These are phyloP conservation scores for Cryptococcus sp. DNA, from an alignment of 1,284 basidiomycete genomes.

Conservation along the genomic window DNA sequence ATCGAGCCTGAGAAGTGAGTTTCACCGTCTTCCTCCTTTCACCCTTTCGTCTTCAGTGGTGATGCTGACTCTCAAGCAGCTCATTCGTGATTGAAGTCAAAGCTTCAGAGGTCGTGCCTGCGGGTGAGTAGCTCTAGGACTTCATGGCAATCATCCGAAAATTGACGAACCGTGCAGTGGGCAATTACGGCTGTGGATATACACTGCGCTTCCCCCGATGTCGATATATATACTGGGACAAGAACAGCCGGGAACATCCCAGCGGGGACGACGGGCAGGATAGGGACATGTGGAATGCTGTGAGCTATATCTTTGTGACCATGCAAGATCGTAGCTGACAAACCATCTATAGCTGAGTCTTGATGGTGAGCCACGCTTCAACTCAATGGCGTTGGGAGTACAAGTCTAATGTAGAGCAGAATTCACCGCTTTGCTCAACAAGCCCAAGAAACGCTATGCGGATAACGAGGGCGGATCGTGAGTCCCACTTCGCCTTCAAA, in stretches of 20 bases:
- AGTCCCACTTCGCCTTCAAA: too few relatives aligned
- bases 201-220: constrained; percentile 81
- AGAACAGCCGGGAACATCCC: constrained; percentile 38
- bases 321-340: background rate
- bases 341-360: constrained; percentile 34
- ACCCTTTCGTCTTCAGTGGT: background rate
- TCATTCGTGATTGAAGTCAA: constrained; percentile 77
- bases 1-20: constrained; percentile 53
- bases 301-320: constrained; percentile 15
- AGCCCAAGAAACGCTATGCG: constrained; percentile 42
- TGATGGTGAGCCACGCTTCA: constrained; percentile 22
- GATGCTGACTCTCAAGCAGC: constrained; percentile 16
- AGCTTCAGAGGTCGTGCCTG: constrained; percentile 77
- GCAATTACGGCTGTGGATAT: constrained; percentile 42
- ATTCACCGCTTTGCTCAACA: constrained; percentile 37
- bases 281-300: constrained; percentile 52
- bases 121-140: constrained; percentile 58
- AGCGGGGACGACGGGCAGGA: constrained; percentile 38
- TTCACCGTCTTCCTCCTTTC: background rate
- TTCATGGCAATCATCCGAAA: too few relatives aligned
- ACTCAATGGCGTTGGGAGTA: background rate
- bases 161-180: constrained; percentile 35
- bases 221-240: constrained; percentile 64
- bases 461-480: constrained; percentile 45
- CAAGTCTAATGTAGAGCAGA: constrained; percentile 21